These are phyloP conservation scores for Carex cristatella DNA, from an alignment of 176 grass and related monocot genomes.

Conservation along the genomic window DNA sequence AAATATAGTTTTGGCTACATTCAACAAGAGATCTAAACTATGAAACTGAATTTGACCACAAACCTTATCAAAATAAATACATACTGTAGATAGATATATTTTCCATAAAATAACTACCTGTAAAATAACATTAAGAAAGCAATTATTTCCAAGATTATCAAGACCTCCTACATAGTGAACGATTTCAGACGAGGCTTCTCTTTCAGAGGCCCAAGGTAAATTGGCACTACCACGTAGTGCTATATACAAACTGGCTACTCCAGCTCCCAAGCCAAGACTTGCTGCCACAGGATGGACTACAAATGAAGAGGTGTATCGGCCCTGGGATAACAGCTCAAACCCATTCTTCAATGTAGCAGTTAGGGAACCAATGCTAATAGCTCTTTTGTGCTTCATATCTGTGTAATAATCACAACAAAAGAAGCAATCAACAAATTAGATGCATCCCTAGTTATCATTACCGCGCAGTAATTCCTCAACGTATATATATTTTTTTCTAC, in stretches of 20 bases:
- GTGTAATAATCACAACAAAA: not conserved
- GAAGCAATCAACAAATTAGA: too few species aligned
- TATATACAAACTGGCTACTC: constrained; percentile 51
- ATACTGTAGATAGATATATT: not conserved
- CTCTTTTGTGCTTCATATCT: not conserved
- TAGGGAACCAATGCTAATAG: not conserved
- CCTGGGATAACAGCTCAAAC: not conserved
- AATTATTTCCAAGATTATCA: constrained; percentile 92
- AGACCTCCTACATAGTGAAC: constrained; percentile 56
- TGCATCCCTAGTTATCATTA: not conserved
- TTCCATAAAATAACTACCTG: constrained; percentile 41
- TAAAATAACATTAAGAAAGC: constrained; percentile 93
- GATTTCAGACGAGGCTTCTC: constrained; percentile 29
- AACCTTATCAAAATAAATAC: not conserved
- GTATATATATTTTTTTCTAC: not conserved
- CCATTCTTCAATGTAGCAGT: constrained; percentile 13
- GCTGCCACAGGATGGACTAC: constrained; percentile 28
- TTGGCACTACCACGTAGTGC: constrained; percentile 27
- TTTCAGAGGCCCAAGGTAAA: constrained; percentile 28
- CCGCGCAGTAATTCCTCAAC: not conserved
- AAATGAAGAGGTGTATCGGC: not conserved
- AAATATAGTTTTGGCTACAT: not conserved
- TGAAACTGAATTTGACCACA: not conserved
- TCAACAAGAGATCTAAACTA: not conserved
- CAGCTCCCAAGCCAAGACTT: constrained; percentile 55